These are phyloP conservation scores for Abelmoschus esculentus DNA, from an alignment of 345 rosid genomes.

Conservation along the genomic window DNA sequence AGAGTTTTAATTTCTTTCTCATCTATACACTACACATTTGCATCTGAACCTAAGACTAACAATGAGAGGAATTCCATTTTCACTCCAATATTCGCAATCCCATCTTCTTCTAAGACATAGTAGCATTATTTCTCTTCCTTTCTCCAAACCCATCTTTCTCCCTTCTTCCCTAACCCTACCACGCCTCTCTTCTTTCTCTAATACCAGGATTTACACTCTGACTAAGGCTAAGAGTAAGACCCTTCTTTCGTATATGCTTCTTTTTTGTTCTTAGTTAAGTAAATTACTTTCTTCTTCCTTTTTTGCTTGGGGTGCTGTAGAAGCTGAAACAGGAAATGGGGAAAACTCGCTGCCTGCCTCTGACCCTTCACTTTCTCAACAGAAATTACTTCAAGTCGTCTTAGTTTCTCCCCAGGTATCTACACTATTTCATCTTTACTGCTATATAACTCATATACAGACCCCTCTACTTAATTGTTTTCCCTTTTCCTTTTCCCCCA, in stretches of 20 bases:
- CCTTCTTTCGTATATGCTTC: background rate
- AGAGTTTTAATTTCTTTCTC: no score
- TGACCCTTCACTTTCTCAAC: slow-evolving; percentile 30
- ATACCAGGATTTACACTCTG: background rate
- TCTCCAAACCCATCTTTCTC: background rate
- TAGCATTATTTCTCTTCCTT: background rate
- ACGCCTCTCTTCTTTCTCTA: background rate
- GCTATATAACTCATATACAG: background rate
- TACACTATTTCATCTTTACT: background rate
- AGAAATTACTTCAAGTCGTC: slow-evolving; percentile 74
- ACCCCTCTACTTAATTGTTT: background rate
- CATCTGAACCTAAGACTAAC: background rate
- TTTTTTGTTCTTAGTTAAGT: background rate
- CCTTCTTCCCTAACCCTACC: background rate
- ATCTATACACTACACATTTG: background rate
- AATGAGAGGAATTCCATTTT: background rate
- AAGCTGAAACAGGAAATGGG: slow-evolving; percentile 38
- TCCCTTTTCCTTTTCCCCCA: background rate
- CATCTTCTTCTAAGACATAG: background rate
- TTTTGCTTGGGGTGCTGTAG: background rate
- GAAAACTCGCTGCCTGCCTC: slow-evolving; percentile 25
- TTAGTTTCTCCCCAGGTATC: slow-evolving; percentile 90
- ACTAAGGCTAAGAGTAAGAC: background rate
- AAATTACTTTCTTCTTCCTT: background rate
- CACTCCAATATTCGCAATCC: background rate